Evolutionary conservation across 257 asterid species (phyloP), one percentile per base, ranked within the genome.

Genomic region (Apocynum venetum): DNA sequence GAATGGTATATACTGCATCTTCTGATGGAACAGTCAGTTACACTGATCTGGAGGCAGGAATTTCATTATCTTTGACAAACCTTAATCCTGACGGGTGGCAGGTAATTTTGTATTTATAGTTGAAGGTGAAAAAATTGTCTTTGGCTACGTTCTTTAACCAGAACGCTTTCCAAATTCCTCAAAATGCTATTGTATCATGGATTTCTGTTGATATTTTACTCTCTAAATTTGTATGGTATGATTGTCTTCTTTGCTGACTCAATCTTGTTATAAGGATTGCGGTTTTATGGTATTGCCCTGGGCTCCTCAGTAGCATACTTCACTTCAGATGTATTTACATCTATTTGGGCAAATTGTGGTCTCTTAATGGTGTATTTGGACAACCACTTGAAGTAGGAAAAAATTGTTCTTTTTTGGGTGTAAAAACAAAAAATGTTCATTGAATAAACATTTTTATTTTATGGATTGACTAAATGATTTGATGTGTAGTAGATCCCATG

Each of bases 11-110:
- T 80, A 89, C 93, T 73, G 91, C 93, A 82, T 93, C 98, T 80
- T 95, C 99, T 64, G 99, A 95, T 86, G 99, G 99, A 80, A 93
- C 98, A 15, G 80, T 91, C 76, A 88, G 97, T 90, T 84, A 92
- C 83, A 93, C 96, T 11, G 99, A 95, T 73, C 68, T 95, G 83
- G 99, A 95, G 88, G 91, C 99, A 77, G 99, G 98, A 74, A 80
- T 91, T 66, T 93, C 99, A 38, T 70, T 59, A 25, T 78, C 94
- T 52, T 83, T 95, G 85, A 85, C 89, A 88, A 86, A 95, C 84
- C 98, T 95, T 72, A 95, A 95, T 88, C 99, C 99, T 82, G 61
- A 87, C 71, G 99, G 98, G 72, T 95, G 97, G 98, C 96, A 95
- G 97, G 99, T 95, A 80, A 67, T 72, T 72, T 48, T 76, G 43